These are phyloP conservation scores for Pharus latifolius DNA, from an alignment of 176 grass and related monocot species.

Conservation along the genomic window DNA sequence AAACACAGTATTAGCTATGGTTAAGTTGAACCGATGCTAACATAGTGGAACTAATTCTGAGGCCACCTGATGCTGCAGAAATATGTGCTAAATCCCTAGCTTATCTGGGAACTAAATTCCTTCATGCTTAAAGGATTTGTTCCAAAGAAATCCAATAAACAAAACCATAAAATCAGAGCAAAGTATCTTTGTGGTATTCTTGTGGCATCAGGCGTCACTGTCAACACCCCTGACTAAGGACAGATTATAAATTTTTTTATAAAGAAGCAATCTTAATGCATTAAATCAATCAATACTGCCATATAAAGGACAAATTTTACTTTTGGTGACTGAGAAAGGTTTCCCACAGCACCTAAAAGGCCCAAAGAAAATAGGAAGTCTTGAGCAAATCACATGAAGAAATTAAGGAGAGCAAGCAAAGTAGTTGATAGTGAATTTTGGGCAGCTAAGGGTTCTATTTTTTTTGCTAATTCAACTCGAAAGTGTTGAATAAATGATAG, in stretches of 20 bases:
- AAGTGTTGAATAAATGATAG: neutral
- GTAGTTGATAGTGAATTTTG: neutral
- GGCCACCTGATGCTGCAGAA: neutral
- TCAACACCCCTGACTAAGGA: neutral
- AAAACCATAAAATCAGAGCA: neutral
- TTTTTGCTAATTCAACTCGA: neutral
- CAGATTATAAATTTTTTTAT: neutral
- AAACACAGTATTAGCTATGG: neutral
- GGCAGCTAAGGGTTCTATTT: neutral
- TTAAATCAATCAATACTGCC: neutral
- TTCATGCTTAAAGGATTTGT: neutral
- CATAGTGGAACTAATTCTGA: neutral
- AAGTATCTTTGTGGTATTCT: neutral
- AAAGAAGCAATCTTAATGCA: neutral
- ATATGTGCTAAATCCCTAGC: neutral
- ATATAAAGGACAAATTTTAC: neutral
- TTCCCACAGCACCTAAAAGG: neutral
- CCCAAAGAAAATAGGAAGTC: neutral
- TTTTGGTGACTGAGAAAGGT: neutral
- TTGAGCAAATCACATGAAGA: no score
- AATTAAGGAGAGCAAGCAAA: no score
- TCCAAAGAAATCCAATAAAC: neutral
- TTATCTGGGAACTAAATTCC: neutral
- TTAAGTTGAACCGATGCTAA: neutral
- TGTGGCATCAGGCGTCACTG: neutral